phyloP scores from a whole-genome alignment of 176 grass and related monocot genomes.

The Pharus latifolius region DNA sequence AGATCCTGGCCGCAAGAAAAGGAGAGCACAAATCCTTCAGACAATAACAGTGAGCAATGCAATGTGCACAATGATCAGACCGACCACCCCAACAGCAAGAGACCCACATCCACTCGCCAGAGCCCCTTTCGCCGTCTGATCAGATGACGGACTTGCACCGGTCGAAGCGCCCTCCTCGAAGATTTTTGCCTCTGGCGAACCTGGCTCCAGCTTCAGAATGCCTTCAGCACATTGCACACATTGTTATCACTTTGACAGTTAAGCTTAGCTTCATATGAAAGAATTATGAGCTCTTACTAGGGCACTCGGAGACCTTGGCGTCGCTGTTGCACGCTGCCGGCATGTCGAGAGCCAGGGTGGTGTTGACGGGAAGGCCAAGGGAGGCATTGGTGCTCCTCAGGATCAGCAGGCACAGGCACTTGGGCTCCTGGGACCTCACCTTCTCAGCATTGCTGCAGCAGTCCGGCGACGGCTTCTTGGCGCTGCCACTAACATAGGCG shows the following conservation, averaged over 20 bases:
- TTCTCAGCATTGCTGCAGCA: conserved; percentile 25
- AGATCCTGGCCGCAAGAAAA: too few relatives aligned
- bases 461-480: conserved; percentile 14
- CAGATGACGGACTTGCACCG: not conserved
- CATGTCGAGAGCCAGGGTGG: conserved; percentile 25
- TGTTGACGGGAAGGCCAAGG: conserved; percentile 22
- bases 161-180: not conserved
- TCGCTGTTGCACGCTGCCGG: conserved; percentile 21
- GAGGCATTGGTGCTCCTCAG: conserved; percentile 14
- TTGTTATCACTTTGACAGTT: not conserved
- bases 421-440: conserved; percentile 10
- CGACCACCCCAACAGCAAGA: not conserved
- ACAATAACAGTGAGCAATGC: not conserved
- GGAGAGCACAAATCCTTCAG: not conserved
- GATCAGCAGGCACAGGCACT: conserved; percentile 32
- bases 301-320: conserved; percentile 27
- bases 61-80: not conserved
- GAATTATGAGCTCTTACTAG: too few relatives aligned
- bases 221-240: not conserved
- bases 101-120: not conserved
- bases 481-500: conserved; percentile 5
- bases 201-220: conserved; percentile 19
- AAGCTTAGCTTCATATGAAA: too few relatives aligned
- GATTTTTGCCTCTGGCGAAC: conserved; percentile 15
- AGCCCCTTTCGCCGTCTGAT: not conserved